Evolutionary conservation across 441 rosid species (phyloP).

Genomic region (Heliophila coronopifolia): DNA sequence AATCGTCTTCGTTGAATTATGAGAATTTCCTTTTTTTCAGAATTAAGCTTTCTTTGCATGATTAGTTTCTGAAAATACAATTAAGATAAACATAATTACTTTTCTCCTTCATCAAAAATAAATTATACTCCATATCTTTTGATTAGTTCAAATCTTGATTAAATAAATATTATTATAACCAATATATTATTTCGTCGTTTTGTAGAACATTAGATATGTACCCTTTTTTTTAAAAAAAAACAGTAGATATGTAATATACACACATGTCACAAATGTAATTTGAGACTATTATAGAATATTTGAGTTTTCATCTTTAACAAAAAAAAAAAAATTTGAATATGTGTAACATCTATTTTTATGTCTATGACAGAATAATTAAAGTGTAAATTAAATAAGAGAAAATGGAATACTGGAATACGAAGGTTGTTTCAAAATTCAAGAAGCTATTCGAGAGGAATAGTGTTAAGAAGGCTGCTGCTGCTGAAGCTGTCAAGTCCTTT

Average conservation of each 20-base stretch:
- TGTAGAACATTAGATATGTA: constrained; percentile 14
- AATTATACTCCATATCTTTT: too few species aligned
- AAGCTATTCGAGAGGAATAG: constrained; percentile 65
- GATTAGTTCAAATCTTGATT: not conserved
- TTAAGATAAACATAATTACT: not conserved
- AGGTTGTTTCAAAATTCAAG: constrained; percentile 74
- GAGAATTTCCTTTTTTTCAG: constrained; percentile 2
- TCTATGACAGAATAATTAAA: constrained; percentile 9
- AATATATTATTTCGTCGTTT: constrained; percentile 29
- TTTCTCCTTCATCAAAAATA: too few species aligned
- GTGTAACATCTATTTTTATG: not conserved
- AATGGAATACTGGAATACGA: constrained; percentile 79
- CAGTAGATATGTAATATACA: constrained; percentile 16
- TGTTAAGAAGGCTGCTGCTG: constrained; percentile 66
- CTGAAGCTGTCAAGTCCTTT: constrained; percentile 69
- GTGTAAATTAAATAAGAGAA: not conserved
- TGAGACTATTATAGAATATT: not conserved
- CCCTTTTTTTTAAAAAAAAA: constrained; percentile 15
- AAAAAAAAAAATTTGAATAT: not conserved
- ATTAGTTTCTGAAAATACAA: not conserved
- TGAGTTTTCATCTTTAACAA: not conserved
- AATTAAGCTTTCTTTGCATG: not conserved
- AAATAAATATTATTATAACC: constrained; percentile 7
- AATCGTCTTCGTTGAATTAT: not conserved
- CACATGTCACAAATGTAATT: constrained; percentile 12